Evolutionary conservation across 805 yeast genomes (phyloP).

Genomic region (Aciculoconidium aculeatum): DNA sequence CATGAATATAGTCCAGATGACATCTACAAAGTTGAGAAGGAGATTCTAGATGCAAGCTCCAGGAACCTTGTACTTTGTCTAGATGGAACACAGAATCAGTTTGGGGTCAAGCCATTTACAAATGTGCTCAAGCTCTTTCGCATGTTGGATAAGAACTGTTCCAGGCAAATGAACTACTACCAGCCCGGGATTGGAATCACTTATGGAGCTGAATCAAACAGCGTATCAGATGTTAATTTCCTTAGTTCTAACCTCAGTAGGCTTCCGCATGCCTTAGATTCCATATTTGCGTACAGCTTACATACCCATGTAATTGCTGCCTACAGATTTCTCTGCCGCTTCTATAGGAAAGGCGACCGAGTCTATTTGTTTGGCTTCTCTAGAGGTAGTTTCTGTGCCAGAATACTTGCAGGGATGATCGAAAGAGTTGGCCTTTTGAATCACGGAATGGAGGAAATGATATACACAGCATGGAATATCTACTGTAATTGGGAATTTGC

Average conservation of each 20-base stretch:
- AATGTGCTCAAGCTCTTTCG: constrained; percentile 50
- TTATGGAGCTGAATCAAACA: constrained; percentile 35
- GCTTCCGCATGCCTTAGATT: constrained; percentile 24
- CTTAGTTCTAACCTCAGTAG: constrained; percentile 6
- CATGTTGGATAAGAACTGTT: constrained; percentile 42
- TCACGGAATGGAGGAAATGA: constrained; percentile 50
- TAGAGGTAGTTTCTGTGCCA: constrained; percentile 62
- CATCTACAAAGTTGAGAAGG: too few species aligned
- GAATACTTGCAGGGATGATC: constrained; percentile 61
- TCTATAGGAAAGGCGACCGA: constrained; percentile 44
- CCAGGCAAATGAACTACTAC: constrained; percentile 51
- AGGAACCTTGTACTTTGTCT: constrained; percentile 52
- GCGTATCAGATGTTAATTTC: constrained; percentile 15
- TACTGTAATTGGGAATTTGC: constrained; percentile 56
- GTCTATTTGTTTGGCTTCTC: constrained; percentile 55
- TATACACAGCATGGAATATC: constrained; percentile 56
- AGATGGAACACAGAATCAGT: constrained; percentile 58
- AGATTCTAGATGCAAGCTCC: too few species aligned
- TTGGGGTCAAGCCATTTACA: constrained; percentile 50
- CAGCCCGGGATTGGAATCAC: constrained; percentile 64
- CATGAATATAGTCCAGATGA: too few species aligned
- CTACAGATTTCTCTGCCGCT: constrained; percentile 45
- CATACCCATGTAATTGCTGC: constrained; percentile 55
- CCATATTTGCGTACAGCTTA: constrained; percentile 48
- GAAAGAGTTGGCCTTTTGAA: constrained; percentile 57